Conservation (phyloP, 2,329 filamentous ascomycete genomes). For the Penicillium sp. region DNA sequence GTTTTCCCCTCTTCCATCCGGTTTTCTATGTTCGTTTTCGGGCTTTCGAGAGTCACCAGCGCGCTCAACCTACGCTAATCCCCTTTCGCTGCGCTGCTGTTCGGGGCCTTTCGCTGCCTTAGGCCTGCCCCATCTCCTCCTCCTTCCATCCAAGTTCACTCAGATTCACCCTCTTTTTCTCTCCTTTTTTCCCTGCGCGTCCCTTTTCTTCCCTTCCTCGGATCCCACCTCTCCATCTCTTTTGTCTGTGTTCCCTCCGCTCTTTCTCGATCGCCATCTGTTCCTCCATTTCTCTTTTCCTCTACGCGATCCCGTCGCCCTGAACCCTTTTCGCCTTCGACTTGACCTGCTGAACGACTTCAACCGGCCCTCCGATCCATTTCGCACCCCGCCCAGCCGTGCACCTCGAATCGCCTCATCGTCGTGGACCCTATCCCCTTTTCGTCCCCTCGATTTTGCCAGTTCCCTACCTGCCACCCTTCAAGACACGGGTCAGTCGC, state of each 20-base stretch:
- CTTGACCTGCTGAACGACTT: background rate
- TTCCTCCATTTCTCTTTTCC: constrained; percentile 1
- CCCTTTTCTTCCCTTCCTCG: constrained; percentile 14
- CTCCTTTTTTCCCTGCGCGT: constrained; percentile 24
- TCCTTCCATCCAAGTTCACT: constrained; percentile 22
- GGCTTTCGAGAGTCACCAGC: constrained; percentile 6
- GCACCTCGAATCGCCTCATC: constrained; percentile 14
- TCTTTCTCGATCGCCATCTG: constrained; percentile 1
- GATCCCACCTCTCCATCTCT: constrained; percentile 12
- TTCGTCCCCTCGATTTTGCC: constrained; percentile 2
- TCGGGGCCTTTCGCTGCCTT: constrained; percentile 26
- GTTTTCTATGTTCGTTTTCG: constrained; percentile 11
- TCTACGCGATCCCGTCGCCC: constrained; percentile 19
- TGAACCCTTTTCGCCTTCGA: constrained; percentile 17
- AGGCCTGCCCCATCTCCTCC: constrained; percentile 23
- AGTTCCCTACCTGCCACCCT: constrained; percentile 12
- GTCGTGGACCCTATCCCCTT: background rate
- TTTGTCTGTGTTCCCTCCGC: constrained; percentile 8
- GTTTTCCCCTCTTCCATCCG: background rate
- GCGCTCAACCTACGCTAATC: constrained; percentile 14
- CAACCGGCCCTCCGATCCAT: constrained; percentile 9
- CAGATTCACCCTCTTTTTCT: constrained; percentile 24
- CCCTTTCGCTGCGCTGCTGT: constrained; percentile 15
- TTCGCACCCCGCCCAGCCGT: constrained; percentile 2
- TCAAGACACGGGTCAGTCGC: constrained; percentile 18